Evolutionary conservation across 164 flowering plant genomes (phyloP).

Genomic region (Tetracentron sinense): DNA sequence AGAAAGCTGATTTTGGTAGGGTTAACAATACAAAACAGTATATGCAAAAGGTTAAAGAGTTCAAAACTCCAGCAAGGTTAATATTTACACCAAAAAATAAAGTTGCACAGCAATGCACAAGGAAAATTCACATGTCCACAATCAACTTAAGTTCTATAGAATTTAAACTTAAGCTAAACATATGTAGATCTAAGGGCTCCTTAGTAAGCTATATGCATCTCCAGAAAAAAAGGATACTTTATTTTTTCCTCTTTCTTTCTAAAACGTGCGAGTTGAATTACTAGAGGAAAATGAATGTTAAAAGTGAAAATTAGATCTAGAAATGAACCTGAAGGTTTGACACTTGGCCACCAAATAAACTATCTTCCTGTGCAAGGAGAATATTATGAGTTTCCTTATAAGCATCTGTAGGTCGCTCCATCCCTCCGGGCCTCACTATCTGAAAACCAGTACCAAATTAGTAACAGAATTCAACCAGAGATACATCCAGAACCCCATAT

Average conservation of each 20-base stretch:
- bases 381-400: slow-evolving; percentile 90
- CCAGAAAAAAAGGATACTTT: too few species aligned
- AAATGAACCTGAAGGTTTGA: slow-evolving; percentile 82
- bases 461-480: slow-evolving; percentile 9
- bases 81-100: too few species aligned
- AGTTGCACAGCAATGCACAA: too few species aligned
- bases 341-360: slow-evolving; percentile 91
- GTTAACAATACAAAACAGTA: not conserved
- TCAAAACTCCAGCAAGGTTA: not conserved
- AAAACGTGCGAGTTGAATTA: not conserved
- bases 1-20: not conserved
- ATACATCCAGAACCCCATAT: not conserved
- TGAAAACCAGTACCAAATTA: slow-evolving; percentile 28
- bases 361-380: slow-evolving; percentile 71
- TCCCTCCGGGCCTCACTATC: slow-evolving; percentile 99
- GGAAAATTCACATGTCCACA: too few species aligned
- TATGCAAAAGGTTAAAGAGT: not conserved
- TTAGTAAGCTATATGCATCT: too few species aligned
- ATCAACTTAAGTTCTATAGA: too few species aligned
- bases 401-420: slow-evolving; percentile 98
- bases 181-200: too few species aligned
- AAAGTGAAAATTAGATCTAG: not conserved
- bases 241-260: too few species aligned
- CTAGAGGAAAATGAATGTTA: not conserved
- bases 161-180: too few species aligned